phyloP scores from a whole-genome alignment of 176 grass and related monocot genomes.

The Carex kokanica region DNA sequence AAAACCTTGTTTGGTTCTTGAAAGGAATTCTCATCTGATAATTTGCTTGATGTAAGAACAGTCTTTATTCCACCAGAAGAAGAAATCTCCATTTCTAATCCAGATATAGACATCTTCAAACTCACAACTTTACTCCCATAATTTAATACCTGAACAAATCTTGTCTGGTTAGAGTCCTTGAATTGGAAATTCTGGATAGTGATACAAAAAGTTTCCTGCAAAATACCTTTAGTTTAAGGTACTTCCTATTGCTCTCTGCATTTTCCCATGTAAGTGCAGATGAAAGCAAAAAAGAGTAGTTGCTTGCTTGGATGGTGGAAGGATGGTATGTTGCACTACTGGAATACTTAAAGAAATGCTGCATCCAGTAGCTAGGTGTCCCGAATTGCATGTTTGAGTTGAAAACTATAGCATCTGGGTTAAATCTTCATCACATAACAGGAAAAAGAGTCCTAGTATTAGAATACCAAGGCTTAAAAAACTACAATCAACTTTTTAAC shows the following conservation, averaged over 20 bases:
- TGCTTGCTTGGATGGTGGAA: conserved; percentile 53
- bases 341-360: conserved; percentile 91
- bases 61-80: conserved; percentile 59
- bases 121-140: conserved; percentile 58
- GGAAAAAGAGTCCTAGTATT: background rate
- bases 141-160: conserved; percentile 61
- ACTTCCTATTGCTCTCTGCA: conserved; percentile 41
- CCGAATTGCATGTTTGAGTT: conserved; percentile 82
- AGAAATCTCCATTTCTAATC: conserved; percentile 49
- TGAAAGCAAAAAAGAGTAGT: conserved; percentile 52
- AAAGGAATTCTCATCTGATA: conserved; percentile 91
- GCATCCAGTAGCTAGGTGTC: conserved; percentile 97
- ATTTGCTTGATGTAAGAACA: conserved; percentile 56
- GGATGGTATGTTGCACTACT: conserved; percentile 63
- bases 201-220: conserved; percentile 3
- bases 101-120: conserved; percentile 58
- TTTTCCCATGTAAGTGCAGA: conserved; percentile 82
- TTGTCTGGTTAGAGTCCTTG: conserved; percentile 15
- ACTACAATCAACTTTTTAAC: conserved; percentile 5
- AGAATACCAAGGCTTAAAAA: background rate
- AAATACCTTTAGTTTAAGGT: conserved; percentile 80
- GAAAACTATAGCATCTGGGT: conserved; percentile 90
- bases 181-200: background rate
- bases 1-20: conserved; percentile 83
- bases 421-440: conserved; percentile 50